Percentiles rank a stretch among this genome's conserved stretches.
These are phyloP conservation scores for Phytophthora citricola DNA, from an alignment of 352 stramenopile genomes.

Conservation along the genomic window DNA sequence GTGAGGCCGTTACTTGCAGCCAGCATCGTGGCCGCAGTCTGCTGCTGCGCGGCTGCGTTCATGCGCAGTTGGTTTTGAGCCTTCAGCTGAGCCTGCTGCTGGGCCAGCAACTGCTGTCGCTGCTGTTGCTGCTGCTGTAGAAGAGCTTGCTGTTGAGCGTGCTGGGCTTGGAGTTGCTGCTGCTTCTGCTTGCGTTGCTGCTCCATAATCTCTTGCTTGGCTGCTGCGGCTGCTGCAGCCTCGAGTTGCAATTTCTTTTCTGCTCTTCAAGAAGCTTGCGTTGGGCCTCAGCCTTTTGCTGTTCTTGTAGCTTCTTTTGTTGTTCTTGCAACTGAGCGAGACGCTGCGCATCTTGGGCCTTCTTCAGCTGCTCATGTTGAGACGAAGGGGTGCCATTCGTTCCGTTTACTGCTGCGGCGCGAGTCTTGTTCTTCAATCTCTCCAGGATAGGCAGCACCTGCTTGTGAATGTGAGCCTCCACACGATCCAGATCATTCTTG, in stretches of 20 bases:
- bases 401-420: constrained; percentile 23
- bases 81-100: constrained; percentile 54
- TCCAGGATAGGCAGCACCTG: constrained; percentile 84
- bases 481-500: constrained; percentile 80
- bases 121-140: constrained; percentile 57
- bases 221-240: constrained; percentile 51
- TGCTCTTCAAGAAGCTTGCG: constrained; percentile 74
- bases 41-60: constrained; percentile 31
- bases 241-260: constrained; percentile 79
- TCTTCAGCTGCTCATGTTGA: constrained; percentile 69
- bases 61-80: constrained; percentile 52
- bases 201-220: constrained; percentile 67
- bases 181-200: constrained; percentile 64
- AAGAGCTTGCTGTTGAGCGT: constrained; percentile 57
- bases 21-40: constrained; percentile 16
- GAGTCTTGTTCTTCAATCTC: constrained; percentile 77
- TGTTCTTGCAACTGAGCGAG: constrained; percentile 66
- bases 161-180: constrained; percentile 66
- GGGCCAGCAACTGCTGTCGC: constrained; percentile 41
- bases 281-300: constrained; percentile 69
- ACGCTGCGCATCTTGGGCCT: constrained; percentile 68
- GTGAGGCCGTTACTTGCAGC: constrained; percentile 16
- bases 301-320: constrained; percentile 73
- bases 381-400: constrained; percentile 26
- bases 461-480: constrained; percentile 86